Evolutionary conservation across 768 basidiomycete genomes (phyloP).

Genomic region (Gyrodon lividus): DNA sequence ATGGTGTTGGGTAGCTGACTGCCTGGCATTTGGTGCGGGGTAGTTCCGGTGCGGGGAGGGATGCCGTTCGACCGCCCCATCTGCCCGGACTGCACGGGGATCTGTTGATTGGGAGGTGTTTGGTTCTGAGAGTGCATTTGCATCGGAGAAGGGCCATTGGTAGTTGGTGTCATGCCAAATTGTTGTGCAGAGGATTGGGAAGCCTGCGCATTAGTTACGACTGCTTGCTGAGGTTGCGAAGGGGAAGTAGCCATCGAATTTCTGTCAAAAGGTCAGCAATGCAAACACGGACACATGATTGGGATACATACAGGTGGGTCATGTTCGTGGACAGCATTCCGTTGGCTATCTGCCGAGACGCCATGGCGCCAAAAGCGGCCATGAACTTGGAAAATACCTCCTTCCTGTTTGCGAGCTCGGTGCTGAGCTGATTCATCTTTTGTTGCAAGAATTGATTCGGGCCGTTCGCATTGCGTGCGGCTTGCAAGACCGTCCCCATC

Average conservation of each 20-base stretch:
- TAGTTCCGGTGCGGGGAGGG: constrained; percentile 39
- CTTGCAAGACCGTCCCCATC: constrained; percentile 7
- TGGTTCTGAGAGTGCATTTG: constrained; percentile 17
- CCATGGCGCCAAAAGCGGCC: constrained; percentile 24
- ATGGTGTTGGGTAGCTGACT: constrained; percentile 31
- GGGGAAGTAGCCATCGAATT: constrained; percentile 16
- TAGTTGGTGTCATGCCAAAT: constrained; percentile 21
- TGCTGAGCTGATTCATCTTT: constrained; percentile 16
- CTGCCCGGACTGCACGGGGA: constrained; percentile 32
- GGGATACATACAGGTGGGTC: constrained; percentile 35
- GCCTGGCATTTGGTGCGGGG: constrained; percentile 36
- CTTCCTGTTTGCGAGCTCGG: constrained; percentile 33
- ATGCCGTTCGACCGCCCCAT: constrained; percentile 29
- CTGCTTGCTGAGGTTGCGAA: constrained; percentile 16
- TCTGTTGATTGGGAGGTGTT: constrained; percentile 25
- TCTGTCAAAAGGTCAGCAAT: constrained; percentile 17
- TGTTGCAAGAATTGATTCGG: constrained; percentile 17
- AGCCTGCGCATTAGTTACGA: constrained; percentile 12
- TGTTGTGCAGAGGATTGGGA: constrained; percentile 8
- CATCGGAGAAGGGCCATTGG: constrained; percentile 18
- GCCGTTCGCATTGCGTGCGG: constrained; percentile 10
- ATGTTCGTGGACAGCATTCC: constrained; percentile 22
- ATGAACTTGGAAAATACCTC: constrained; percentile 40
- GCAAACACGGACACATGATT: background rate
- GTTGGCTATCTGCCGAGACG: constrained; percentile 26